Evolutionary conservation across 768 basidiomycete genomes (phyloP).

Genomic region (Sporobolomyces roseus): DNA sequence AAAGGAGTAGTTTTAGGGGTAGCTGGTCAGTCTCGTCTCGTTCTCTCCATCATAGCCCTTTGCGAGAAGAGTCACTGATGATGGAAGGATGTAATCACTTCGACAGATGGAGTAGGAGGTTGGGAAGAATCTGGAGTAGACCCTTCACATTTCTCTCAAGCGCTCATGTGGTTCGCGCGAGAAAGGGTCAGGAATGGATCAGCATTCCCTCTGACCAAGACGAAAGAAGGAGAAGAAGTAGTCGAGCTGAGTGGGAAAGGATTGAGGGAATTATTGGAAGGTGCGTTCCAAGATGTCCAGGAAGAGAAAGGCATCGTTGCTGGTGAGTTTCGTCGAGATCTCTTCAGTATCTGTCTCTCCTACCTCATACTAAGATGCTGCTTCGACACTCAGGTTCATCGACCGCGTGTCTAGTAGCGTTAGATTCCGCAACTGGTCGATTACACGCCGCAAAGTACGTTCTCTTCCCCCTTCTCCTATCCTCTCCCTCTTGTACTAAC

Average conservation of each 20-base stretch:
- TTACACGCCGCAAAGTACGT: conserved; percentile 36
- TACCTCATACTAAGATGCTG: no score
- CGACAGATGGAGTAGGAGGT: conserved; percentile 82
- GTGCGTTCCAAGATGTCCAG: conserved; percentile 24
- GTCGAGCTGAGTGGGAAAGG: no score
- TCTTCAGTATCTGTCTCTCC: no score
- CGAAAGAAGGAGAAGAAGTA: neutral
- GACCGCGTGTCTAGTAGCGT: conserved; percentile 30
- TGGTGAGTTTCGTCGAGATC: conserved; percentile 23
- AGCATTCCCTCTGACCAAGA: neutral
- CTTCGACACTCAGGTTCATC: conserved; percentile 34
- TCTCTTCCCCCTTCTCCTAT: conserved; percentile 1
- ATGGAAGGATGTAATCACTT: no score
- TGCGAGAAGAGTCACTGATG: no score
- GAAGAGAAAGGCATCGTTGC: conserved; percentile 29
- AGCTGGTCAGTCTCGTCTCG: conserved; percentile 10
- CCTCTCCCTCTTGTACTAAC: neutral
- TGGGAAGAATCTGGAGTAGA: conserved; percentile 82
- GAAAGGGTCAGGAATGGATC: conserved; percentile 17
- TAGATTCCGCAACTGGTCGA: conserved; percentile 28
- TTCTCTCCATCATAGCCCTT: neutral
- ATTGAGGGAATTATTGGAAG: conserved; percentile 11
- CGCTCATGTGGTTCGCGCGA: conserved; percentile 59
- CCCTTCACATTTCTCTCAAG: conserved; percentile 83
- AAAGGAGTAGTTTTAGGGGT: conserved; percentile 34